Conservation (phyloP, 2,329 filamentous ascomycete species). For the Dothistroma pini region DNA sequence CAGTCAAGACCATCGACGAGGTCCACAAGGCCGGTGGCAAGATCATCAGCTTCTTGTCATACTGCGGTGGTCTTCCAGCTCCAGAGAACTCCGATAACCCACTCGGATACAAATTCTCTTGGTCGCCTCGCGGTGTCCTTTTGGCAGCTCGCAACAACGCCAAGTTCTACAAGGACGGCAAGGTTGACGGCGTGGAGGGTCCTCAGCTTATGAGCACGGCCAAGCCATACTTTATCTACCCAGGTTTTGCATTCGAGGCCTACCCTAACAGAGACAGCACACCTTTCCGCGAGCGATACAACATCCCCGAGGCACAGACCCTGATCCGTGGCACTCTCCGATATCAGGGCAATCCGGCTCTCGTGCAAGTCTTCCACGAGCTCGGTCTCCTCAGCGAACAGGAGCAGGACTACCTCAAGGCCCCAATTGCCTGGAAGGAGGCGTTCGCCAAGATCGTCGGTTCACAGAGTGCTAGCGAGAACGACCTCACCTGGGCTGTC, state of each 20-base stretch:
- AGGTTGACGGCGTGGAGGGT: conserved; percentile 54
- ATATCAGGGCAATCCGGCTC: conserved; percentile 86
- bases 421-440: conserved; percentile 71
- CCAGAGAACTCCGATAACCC: conserved; percentile 80
- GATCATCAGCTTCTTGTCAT: conserved; percentile 75
- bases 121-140: conserved; percentile 74
- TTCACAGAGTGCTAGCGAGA: conserved; percentile 61
- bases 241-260: conserved; percentile 81
- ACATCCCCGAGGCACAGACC: conserved; percentile 86
- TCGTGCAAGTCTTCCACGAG: conserved; percentile 82
- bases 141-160: conserved; percentile 84
- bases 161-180: conserved; percentile 75
- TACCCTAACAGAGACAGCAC: conserved; percentile 94
- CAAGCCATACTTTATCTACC: conserved; percentile 88
- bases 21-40: conserved; percentile 87
- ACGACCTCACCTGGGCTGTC: conserved; percentile 65
- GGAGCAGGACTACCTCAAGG: conserved; percentile 60
- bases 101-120: conserved; percentile 87
- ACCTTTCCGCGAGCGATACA: conserved; percentile 80
- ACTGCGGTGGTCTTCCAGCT: conserved; percentile 71
- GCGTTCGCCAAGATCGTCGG: conserved; percentile 74
- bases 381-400: conserved; percentile 82
- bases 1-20: conserved; percentile 80
- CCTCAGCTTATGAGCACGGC: conserved; percentile 70
- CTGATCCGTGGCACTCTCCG: conserved; percentile 80